Percentiles rank a stretch among this genome's conserved stretches.
These are phyloP conservation scores for Botrytis squamosa DNA, from an alignment of 2,329 filamentous ascomycete species.

Conservation along the genomic window DNA sequence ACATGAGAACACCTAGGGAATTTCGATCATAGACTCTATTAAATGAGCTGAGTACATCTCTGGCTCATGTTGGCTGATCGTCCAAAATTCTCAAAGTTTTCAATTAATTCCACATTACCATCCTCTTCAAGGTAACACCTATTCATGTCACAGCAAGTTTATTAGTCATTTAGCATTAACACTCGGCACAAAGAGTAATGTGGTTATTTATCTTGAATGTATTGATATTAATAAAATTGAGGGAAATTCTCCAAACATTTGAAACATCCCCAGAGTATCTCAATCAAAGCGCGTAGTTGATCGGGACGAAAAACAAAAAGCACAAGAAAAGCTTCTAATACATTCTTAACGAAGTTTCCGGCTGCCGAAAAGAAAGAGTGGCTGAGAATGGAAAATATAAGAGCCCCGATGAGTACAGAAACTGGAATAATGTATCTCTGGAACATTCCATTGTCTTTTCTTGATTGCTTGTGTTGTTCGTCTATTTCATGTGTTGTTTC, in stretches of 20 bases:
- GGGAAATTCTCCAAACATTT: background rate
- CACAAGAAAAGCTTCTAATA: background rate
- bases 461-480: rapidly evolving
- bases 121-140: background rate
- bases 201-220: too few species aligned
- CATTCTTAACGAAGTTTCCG: background rate
- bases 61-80: too few species aligned
- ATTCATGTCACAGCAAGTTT: background rate
- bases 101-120: too few species aligned
- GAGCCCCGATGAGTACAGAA: background rate
- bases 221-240: background rate
- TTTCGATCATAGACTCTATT: background rate
- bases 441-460: background rate
- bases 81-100: too few species aligned
- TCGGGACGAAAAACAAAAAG: background rate
- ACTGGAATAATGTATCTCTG: background rate
- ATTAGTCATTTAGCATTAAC: background rate
- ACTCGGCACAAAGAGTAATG: too few species aligned
- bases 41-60: background rate
- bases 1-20: background rate
- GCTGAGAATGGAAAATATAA: background rate
- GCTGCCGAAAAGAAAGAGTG: background rate
- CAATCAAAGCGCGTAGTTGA: background rate
- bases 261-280: background rate
- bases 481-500: background rate